These are phyloP conservation scores for Auricularia sp. DNA, from an alignment of 768 basidiomycete species.

Conservation along the genomic window DNA sequence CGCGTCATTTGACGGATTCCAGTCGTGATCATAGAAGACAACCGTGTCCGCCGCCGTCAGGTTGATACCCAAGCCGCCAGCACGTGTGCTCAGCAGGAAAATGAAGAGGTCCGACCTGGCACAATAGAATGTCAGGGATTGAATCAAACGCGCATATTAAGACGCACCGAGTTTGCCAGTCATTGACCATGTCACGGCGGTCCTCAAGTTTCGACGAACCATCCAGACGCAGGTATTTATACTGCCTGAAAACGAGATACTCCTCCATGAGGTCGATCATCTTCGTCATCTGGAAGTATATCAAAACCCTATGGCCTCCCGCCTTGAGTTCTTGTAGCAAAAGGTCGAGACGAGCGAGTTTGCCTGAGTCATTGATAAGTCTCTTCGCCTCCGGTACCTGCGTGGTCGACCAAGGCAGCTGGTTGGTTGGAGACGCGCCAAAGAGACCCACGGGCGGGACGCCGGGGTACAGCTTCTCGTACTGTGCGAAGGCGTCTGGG, in stretches of 20 bases:
- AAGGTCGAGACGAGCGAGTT: constrained; percentile 81
- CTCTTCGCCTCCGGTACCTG: constrained; percentile 91
- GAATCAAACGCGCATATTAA: neutral
- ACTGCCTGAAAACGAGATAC: constrained; percentile 92
- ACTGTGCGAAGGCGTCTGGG: constrained; percentile 36
- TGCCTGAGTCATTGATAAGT: constrained; percentile 92
- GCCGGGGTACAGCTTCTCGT: constrained; percentile 44
- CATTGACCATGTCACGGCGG: constrained; percentile 96
- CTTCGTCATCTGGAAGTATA: constrained; percentile 99
- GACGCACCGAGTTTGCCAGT: constrained; percentile 91
- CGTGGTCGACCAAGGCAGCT: constrained; percentile 76
- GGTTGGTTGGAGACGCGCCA: constrained; percentile 51
- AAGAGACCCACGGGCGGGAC: constrained; percentile 62
- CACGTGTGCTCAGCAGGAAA: constrained; percentile 85
- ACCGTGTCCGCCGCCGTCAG: constrained; percentile 94
- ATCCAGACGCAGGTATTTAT: constrained; percentile 88
- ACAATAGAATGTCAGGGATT: constrained; percentile 4
- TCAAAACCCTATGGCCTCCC: constrained; percentile 84
- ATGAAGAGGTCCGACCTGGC: constrained; percentile 77
- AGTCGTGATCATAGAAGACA: constrained; percentile 89
- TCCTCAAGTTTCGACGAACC: constrained; percentile 93
- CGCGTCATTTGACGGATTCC: constrained; percentile 96
- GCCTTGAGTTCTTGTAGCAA: constrained; percentile 88
- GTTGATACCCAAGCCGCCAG: constrained; percentile 95
- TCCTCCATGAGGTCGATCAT: constrained; percentile 99